Conservation (phyloP, 148 eudicot species). For the Camellia sinensis region DNA sequence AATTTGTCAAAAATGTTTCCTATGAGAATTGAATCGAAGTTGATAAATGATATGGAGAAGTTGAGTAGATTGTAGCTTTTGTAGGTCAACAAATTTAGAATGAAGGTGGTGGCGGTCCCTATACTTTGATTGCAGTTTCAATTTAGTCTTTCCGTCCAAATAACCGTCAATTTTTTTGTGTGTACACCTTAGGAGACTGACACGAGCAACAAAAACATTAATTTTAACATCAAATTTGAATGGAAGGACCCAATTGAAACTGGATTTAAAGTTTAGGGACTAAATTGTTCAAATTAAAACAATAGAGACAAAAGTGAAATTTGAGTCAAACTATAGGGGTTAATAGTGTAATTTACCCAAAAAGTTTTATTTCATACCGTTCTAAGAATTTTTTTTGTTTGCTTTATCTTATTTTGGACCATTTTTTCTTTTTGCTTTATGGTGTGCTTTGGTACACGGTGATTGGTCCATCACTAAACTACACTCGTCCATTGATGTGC, state of each 20-base stretch:
- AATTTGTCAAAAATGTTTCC: background rate
- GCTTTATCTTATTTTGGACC: background rate
- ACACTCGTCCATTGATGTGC: background rate
- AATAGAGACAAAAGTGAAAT: too few species aligned
- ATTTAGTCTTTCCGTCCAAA: too few species aligned
- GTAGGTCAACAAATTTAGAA: background rate
- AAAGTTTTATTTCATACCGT: background rate
- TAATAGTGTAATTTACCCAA: too few species aligned
- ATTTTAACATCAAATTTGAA: too few species aligned
- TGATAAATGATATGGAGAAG: background rate
- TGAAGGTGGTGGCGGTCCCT: background rate
- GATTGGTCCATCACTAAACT: background rate
- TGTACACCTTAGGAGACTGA: too few species aligned
- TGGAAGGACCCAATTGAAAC: too few species aligned
- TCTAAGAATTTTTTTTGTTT: background rate
- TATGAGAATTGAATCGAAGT: background rate
- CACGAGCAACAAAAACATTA: too few species aligned
- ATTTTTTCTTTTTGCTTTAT: background rate
- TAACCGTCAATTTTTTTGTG: too few species aligned
- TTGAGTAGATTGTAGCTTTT: background rate
- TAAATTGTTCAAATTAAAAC: too few species aligned
- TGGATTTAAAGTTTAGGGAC: too few species aligned
- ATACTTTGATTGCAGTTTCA: too few species aligned
- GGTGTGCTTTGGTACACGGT: background rate
- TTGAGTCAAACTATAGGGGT: too few species aligned